Percentiles rank a stretch among this genome's conserved stretches.
Conservation (phyloP, 2,329 filamentous ascomycete genomes). For the Colletotrichum incanum region DNA sequence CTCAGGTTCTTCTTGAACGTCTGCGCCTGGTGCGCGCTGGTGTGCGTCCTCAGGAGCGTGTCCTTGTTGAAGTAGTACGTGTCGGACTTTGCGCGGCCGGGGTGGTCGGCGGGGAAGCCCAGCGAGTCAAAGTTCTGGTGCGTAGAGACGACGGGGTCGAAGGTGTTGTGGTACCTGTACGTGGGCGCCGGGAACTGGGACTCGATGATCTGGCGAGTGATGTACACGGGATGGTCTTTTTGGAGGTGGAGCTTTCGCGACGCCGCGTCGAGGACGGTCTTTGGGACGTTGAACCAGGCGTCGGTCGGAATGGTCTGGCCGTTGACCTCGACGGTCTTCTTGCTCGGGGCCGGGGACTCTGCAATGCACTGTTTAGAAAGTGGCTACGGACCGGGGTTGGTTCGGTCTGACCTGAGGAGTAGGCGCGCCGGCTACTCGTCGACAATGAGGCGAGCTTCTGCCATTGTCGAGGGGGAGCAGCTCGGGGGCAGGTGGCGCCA, state of each 20-base stretch:
- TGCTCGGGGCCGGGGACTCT: conserved; percentile 33
- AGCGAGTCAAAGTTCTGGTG: conserved; percentile 97
- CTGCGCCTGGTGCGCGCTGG: conserved; percentile 91
- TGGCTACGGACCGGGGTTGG: not conserved
- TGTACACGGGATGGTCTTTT: conserved; percentile 88
- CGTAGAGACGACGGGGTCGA: conserved; percentile 88
- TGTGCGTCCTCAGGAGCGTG: conserved; percentile 92
- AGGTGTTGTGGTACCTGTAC: conserved; percentile 83
- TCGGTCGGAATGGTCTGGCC: conserved; percentile 78
- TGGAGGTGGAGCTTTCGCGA: conserved; percentile 90
- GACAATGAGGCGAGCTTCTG: conserved; percentile 21
- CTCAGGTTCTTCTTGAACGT: conserved; percentile 81
- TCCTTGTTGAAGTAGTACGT: conserved; percentile 94
- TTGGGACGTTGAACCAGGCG: conserved; percentile 87
- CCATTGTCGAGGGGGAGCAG: conserved; percentile 18
- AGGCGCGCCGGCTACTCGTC: conserved; percentile 34
- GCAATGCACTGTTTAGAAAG: conserved; percentile 16
- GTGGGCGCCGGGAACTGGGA: conserved; percentile 83
- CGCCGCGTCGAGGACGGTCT: conserved; percentile 81
- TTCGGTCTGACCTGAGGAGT: conserved; percentile 46
- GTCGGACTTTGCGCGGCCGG: conserved; percentile 88
- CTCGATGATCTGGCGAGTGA: conserved; percentile 94
- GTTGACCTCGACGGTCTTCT: conserved; percentile 69
- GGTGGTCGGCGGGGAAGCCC: conserved; percentile 89
- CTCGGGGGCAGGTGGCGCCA: conserved; percentile 19